phyloP scores from a whole-genome alignment of 1,139 yeast genomes.

The Candida tunisiensis region DNA sequence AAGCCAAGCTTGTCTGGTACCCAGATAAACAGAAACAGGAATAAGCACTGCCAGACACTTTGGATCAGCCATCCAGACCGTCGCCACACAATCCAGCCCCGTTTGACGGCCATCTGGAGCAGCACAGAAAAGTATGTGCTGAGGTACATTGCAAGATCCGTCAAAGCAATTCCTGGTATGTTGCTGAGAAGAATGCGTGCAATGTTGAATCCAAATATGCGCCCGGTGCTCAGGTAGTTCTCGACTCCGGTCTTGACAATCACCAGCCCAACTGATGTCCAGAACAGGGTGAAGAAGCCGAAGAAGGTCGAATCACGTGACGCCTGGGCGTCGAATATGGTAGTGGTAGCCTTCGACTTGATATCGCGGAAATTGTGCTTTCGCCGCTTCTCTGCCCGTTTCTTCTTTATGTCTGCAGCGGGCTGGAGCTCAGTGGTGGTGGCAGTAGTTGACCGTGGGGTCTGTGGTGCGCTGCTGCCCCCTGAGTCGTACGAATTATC shows the following conservation, averaged over 20 bases:
- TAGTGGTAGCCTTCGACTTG: constrained; percentile 1
- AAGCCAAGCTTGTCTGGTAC: constrained; percentile 35
- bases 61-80: constrained; percentile 44
- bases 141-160: constrained; percentile 57
- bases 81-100: constrained; percentile 36
- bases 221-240: constrained; percentile 16
- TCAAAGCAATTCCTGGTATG: constrained; percentile 41
- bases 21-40: constrained; percentile 28
- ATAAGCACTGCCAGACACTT: constrained; percentile 34
- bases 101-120: constrained; percentile 34
- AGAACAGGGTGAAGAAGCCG: constrained; percentile 22
- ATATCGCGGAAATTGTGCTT: background rate
- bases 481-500: background rate
- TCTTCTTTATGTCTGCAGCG: background rate
- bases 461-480: background rate
- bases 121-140: constrained; percentile 37
- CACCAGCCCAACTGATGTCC: constrained; percentile 17
- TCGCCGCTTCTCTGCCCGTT: background rate
- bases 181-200: constrained; percentile 35
- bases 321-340: constrained; percentile 8
- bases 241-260: constrained; percentile 12
- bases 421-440: too few species aligned
- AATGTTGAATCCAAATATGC: constrained; percentile 30
- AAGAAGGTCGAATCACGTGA: constrained; percentile 14
- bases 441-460: background rate